These are phyloP conservation scores for Corylus heterophylla DNA, from an alignment of 306 rosid species.

Conservation along the genomic window DNA sequence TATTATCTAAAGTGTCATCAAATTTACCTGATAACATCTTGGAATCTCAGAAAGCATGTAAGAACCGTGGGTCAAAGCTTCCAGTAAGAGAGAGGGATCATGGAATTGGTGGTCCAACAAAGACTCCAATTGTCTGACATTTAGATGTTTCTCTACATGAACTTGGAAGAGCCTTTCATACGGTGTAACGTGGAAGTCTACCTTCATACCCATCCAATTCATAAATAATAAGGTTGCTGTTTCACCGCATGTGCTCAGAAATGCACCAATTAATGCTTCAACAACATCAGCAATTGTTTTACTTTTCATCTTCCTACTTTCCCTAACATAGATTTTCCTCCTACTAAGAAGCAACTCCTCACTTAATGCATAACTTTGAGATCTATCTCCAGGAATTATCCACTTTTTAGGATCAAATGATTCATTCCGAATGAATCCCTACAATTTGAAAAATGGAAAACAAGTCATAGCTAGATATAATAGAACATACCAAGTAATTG, in stretches of 20 bases:
- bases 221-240: slow-evolving; percentile 59
- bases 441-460: slow-evolving; percentile 25
- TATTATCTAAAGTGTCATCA: not conserved
- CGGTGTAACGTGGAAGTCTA: slow-evolving; percentile 44
- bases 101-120: slow-evolving; percentile 56
- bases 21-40: slow-evolving; percentile 78
- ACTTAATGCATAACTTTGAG: slow-evolving; percentile 21
- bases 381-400: slow-evolving; percentile 64
- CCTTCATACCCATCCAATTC: slow-evolving; percentile 73
- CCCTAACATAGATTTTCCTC: slow-evolving; percentile 38
- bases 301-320: slow-evolving; percentile 46
- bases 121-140: slow-evolving; percentile 51
- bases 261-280: slow-evolving; percentile 91
- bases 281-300: slow-evolving; percentile 82
- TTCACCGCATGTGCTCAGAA: slow-evolving; percentile 75
- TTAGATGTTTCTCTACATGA: slow-evolving; percentile 43
- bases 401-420: slow-evolving; percentile 67
- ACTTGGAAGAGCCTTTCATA: slow-evolving; percentile 38
- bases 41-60: slow-evolving; percentile 84
- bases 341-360: slow-evolving; percentile 33
- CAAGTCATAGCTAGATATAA: not conserved
- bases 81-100: slow-evolving; percentile 63
- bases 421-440: slow-evolving; percentile 78
- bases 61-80: slow-evolving; percentile 93
- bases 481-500: not conserved